Percentiles rank a stretch among this genome's conserved stretches.
phyloP scores from a whole-genome alignment of 2,329 filamentous ascomycete genomes.

The Paraphoma sp. region DNA sequence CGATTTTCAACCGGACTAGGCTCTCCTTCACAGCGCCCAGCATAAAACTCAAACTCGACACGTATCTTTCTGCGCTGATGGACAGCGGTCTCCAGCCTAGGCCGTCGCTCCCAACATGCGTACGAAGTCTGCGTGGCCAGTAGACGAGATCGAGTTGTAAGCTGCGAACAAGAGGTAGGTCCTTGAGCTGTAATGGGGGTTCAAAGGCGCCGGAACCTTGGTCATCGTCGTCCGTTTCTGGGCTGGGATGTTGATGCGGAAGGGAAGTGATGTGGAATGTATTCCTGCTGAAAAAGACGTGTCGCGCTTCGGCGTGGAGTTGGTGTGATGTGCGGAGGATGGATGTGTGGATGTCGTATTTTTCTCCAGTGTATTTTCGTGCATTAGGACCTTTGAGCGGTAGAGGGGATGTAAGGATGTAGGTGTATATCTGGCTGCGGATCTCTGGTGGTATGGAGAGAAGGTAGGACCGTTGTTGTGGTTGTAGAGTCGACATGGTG shows the following conservation, averaged over 20 bases:
- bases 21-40: conserved; percentile 14
- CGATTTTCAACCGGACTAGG: conserved; percentile 17
- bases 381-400: conserved; percentile 29
- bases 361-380: conserved; percentile 17
- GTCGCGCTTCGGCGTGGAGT: conserved; percentile 50
- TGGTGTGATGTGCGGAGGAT: conserved; percentile 49
- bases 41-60: conserved; percentile 23
- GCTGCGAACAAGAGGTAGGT: conserved; percentile 30
- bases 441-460: conserved; percentile 39
- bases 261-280: conserved; percentile 40
- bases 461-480: conserved; percentile 20
- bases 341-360: conserved; percentile 41
- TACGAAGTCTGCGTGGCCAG: conserved; percentile 15
- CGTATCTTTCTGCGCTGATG: conserved; percentile 27
- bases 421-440: conserved; percentile 36
- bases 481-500: neutral
- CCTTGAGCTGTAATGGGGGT: conserved; percentile 30
- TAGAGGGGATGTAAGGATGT: conserved; percentile 27
- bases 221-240: neutral
- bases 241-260: conserved; percentile 1
- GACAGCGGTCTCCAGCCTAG: conserved; percentile 23
- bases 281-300: conserved; percentile 52
- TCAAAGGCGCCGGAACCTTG: conserved; percentile 29
- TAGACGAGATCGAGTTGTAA: conserved; percentile 38
- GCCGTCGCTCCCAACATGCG: neutral